Conservation (phyloP, 2,329 filamentous ascomycete genomes). For the Sporothrix pallida region DNA sequence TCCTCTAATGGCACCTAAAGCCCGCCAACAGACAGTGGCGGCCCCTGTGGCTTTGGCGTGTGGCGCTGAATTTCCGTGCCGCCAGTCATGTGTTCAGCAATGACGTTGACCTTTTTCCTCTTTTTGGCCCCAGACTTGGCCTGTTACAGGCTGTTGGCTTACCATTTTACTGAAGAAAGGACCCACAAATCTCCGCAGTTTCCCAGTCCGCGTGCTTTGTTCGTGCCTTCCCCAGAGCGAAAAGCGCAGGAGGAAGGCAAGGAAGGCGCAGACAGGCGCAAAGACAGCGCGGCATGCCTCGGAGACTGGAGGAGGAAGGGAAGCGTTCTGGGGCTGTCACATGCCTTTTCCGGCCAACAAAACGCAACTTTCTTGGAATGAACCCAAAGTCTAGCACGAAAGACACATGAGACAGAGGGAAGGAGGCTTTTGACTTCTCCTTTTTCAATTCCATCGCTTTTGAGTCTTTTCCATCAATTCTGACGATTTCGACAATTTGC, state of each 20-base stretch:
- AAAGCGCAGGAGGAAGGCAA: too few species aligned
- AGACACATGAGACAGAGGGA: neutral
- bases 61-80: conserved; percentile 4
- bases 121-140: neutral
- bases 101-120: conserved; percentile 30
- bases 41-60: neutral
- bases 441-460: neutral
- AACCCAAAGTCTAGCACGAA: neutral
- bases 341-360: conserved; percentile 31
- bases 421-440: neutral
- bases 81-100: conserved; percentile 29
- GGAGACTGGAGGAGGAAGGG: conserved; percentile 17
- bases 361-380: conserved; percentile 1
- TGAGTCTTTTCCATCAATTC: too few species aligned
- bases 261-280: conserved; percentile 8
- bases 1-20: neutral
- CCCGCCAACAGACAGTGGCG: neutral
- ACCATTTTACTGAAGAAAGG: conserved; percentile 11
- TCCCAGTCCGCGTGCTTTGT: conserved; percentile 26
- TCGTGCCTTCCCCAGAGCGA: conserved; percentile 28
- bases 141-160: neutral
- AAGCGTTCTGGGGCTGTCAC: conserved; percentile 31
- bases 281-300: conserved; percentile 30
- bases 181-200: conserved; percentile 30
- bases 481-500: too few species aligned